Conservation (phyloP, 257 asterid species). For the Solanum dulcamara region DNA sequence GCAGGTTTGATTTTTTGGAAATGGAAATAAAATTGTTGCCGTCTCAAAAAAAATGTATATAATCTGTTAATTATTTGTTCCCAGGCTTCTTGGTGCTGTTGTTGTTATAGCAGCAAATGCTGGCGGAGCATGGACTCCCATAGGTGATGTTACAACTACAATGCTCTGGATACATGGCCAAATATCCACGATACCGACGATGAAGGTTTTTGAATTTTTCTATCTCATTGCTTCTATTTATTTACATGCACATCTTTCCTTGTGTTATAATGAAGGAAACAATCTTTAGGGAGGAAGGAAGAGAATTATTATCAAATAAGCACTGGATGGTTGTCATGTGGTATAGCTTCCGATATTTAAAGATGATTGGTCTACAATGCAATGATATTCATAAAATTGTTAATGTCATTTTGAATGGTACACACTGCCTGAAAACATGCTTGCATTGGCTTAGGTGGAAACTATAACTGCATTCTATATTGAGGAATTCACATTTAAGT, state of each 20-base stretch:
- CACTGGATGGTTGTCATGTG: neutral
- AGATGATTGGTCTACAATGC: neutral
- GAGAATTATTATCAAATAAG: neutral
- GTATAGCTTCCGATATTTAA: neutral
- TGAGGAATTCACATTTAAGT: neutral
- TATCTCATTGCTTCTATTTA: neutral
- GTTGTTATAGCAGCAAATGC: conserved; percentile 98
- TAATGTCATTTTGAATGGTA: neutral
- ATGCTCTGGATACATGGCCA: conserved; percentile 99
- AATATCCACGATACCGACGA: conserved; percentile 76
- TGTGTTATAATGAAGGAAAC: neutral
- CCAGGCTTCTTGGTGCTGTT: conserved; percentile 92
- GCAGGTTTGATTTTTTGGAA: no score
- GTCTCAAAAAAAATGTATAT: no score
- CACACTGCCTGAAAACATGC: neutral
- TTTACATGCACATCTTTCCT: neutral
- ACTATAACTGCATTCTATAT: neutral
- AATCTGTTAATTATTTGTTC: conserved; percentile 8
- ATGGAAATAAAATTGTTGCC: no score
- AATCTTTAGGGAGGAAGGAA: neutral
- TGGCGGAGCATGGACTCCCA: conserved; percentile 99
- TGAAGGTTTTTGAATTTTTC: conserved; percentile 54
- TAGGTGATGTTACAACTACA: conserved; percentile 96
- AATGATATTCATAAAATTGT: neutral
- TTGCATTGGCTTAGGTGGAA: neutral